Percentiles rank a stretch among this genome's conserved stretches.
Evolutionary conservation across 2,329 filamentous ascomycete species (phyloP).

Genomic region (Lachnellula arida): DNA sequence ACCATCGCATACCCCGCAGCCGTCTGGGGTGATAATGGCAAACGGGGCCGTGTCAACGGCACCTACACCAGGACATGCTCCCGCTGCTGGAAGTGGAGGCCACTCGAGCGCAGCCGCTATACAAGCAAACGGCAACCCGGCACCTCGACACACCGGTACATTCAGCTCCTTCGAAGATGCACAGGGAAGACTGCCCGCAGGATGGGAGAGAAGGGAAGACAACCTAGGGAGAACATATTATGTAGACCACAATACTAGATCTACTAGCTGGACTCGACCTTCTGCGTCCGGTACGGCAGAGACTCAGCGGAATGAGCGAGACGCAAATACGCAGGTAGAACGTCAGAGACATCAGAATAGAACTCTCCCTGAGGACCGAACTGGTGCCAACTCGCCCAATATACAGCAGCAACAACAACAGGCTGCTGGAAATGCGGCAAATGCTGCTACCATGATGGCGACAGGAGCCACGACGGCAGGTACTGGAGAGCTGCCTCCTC

Average conservation of each 20-base stretch:
- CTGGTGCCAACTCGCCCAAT: slow-evolving; percentile 86
- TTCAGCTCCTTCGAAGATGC: slow-evolving; percentile 94
- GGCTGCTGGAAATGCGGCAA: slow-evolving; percentile 35
- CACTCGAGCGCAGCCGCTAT: slow-evolving; percentile 15
- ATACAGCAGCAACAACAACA: slow-evolving; percentile 51
- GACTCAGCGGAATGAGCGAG: slow-evolving; percentile 72
- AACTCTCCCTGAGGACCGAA: slow-evolving; percentile 91
- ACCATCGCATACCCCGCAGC: slow-evolving; percentile 33
- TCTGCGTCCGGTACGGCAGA: slow-evolving; percentile 72
- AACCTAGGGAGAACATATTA: slow-evolving; percentile 95
- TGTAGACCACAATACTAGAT: slow-evolving; percentile 94
- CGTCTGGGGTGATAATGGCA: slow-evolving; percentile 26
- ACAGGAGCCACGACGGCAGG: slow-evolving; percentile 92
- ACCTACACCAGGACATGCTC: slow-evolving; percentile 32
- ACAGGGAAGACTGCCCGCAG: slow-evolving; percentile 86
- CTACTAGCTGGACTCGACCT: slow-evolving; percentile 93
- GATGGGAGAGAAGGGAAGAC: slow-evolving; percentile 95
- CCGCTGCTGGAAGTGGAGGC: slow-evolving; percentile 31
- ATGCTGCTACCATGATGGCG: slow-evolving; percentile 80
- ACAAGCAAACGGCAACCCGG: slow-evolving; percentile 20
- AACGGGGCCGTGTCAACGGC: slow-evolving; percentile 28
- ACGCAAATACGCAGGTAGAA: slow-evolving; percentile 89
- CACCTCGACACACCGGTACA: slow-evolving; percentile 38
- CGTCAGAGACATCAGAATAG: slow-evolving; percentile 91
- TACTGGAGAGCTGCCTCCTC: slow-evolving; percentile 87